Conservation (phyloP, 2,329 filamentous ascomycete species). For the Aspergillus jensenii region DNA sequence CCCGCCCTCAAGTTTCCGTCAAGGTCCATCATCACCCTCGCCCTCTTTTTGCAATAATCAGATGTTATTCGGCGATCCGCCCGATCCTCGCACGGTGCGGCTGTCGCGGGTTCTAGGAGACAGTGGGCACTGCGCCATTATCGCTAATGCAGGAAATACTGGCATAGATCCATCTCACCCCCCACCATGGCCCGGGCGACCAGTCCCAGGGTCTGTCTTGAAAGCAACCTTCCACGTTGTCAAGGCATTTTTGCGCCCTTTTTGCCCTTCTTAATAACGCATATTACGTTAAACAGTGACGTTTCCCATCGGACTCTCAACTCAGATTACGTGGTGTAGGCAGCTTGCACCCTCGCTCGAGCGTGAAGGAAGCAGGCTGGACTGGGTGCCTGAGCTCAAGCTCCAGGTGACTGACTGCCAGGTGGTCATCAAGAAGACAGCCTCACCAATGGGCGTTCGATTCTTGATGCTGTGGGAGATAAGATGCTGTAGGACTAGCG, state of each 20-base stretch:
- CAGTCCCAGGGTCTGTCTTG: background rate
- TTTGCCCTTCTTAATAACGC: background rate
- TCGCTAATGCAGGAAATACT: constrained; percentile 9
- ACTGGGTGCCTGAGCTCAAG: constrained; percentile 1
- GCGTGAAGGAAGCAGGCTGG: background rate
- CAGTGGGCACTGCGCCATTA: constrained; percentile 2
- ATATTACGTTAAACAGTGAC: too few relatives aligned
- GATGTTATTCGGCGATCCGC: too few relatives aligned
- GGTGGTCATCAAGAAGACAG: background rate
- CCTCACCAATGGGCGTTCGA: background rate
- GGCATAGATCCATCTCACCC: background rate
- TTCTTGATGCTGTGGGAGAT: constrained; percentile 1
- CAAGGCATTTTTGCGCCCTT: background rate
- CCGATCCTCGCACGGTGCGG: constrained; percentile 1
- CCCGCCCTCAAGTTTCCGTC: background rate
- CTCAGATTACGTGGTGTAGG: background rate
- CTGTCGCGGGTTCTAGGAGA: constrained; percentile 1
- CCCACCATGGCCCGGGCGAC: background rate
- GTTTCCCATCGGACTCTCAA: too few relatives aligned
- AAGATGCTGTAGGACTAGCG: constrained; percentile 10
- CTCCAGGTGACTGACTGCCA: background rate
- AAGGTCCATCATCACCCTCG: background rate
- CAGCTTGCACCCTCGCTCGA: background rate
- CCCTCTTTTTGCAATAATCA: background rate
- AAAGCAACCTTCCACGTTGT: background rate